Evolutionary conservation across 257 asterid genomes (phyloP).

Genomic region (Solanum corneliomulleri): DNA sequence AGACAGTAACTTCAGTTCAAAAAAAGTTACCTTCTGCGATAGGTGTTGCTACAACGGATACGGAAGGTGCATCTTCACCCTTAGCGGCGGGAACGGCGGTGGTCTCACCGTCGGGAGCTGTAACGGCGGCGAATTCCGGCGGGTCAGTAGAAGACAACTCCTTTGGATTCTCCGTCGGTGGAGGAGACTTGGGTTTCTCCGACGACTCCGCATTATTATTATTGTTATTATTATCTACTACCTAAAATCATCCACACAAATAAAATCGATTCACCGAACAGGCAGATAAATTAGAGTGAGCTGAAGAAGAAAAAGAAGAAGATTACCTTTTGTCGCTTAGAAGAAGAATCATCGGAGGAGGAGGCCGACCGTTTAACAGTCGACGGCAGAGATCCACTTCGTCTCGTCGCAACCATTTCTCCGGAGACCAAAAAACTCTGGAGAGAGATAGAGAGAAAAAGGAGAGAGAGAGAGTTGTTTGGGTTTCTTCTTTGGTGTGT

Average conservation of each 20-base stretch:
- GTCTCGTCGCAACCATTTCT: slow-evolving; percentile 81
- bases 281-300: not conserved
- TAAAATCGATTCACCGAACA: slow-evolving; percentile 9
- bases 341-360: slow-evolving; percentile 56
- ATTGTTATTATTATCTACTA: slow-evolving; percentile 15
- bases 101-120: not conserved
- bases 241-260: slow-evolving; percentile 11
- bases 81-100: not conserved
- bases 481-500: not conserved
- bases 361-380: slow-evolving; percentile 66
- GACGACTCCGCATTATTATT: slow-evolving; percentile 17
- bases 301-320: not conserved
- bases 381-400: slow-evolving; percentile 90
- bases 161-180: slow-evolving; percentile 54
- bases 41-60: slow-evolving; percentile 26
- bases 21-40: not conserved
- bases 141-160: slow-evolving; percentile 46
- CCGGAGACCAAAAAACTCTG: not conserved
- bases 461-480: not conserved
- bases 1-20: not conserved
- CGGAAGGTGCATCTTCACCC: not conserved
- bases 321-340: slow-evolving; percentile 71
- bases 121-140: slow-evolving; percentile 21
- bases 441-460: not conserved
- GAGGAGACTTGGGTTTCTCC: slow-evolving; percentile 19